Percentiles rank a stretch among this genome's conserved stretches.
These are phyloP conservation scores for Sabuloglossum arenarium DNA, from an alignment of 495 filamentous ascomycete species.

Conservation along the genomic window DNA sequence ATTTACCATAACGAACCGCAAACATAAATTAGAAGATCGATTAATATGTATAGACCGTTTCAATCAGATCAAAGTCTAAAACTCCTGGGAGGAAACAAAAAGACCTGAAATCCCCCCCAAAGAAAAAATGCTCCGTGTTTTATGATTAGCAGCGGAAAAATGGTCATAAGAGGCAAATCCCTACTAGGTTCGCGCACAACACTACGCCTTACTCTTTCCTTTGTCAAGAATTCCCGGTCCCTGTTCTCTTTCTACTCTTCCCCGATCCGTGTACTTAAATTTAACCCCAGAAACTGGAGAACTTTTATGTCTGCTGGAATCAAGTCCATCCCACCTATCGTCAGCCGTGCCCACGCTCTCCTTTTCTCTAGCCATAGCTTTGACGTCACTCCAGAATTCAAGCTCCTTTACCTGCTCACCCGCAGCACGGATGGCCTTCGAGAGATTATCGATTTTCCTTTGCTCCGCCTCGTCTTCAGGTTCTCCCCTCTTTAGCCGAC, in stretches of 20 bases:
- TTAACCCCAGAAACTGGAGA: background rate
- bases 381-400: constrained; percentile 61
- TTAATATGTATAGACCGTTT: too few species aligned
- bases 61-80: too few species aligned
- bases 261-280: background rate
- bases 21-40: too few species aligned
- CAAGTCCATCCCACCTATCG: background rate
- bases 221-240: background rate
- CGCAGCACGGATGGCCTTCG: constrained; percentile 35
- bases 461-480: constrained; percentile 9
- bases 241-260: background rate
- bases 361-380: constrained; percentile 33
- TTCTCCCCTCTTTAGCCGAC: constrained; percentile 11
- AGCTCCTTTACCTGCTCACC: constrained; percentile 45
- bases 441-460: constrained; percentile 29
- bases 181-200: too few species aligned
- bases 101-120: too few species aligned
- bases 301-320: background rate
- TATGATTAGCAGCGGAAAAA: too few species aligned
- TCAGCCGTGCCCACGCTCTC: constrained; percentile 21
- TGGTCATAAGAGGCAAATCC: too few species aligned
- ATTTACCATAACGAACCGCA: too few species aligned
- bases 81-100: too few species aligned
- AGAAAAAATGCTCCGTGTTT: background rate
- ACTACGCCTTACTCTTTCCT: background rate